Evolutionary conservation across 176 grass and related monocot genomes (phyloP).

Genomic region (Oryza meyeriana): DNA sequence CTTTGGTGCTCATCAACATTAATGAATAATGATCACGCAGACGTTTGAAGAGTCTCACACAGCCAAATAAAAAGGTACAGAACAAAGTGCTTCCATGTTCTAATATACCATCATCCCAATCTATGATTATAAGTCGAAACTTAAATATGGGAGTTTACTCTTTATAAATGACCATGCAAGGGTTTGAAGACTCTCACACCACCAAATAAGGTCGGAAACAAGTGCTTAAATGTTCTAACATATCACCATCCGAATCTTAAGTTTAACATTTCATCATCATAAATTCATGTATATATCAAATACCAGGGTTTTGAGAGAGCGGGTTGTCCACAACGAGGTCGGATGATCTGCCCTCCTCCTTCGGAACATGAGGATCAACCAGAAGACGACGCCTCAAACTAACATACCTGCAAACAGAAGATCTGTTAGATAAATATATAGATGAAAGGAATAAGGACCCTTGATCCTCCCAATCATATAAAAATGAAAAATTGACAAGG

Average conservation of each 20-base stretch:
- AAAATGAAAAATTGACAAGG: neutral
- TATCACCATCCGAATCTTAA: neutral
- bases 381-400: slow-evolving; percentile 69
- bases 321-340: slow-evolving; percentile 80
- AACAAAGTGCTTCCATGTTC: neutral
- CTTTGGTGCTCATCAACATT: neutral
- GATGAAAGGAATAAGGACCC: neutral
- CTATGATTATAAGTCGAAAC: slow-evolving; percentile 5
- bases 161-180: slow-evolving; percentile 18
- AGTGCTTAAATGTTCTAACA: slow-evolving; percentile 16
- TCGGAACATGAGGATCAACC: slow-evolving; percentile 66
- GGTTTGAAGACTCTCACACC: neutral
- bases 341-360: slow-evolving; percentile 61
- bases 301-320: slow-evolving; percentile 96
- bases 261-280: neutral
- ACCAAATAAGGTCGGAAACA: neutral
- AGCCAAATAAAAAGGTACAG: neutral
- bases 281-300: slow-evolving; percentile 11
- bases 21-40: slow-evolving; percentile 18
- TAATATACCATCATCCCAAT: neutral
- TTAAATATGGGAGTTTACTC: neutral
- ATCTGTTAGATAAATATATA: slow-evolving; percentile 6
- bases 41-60: neutral
- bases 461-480: slow-evolving; percentile 6
- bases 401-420: slow-evolving; percentile 61